Base-by-base conservation (phyloP, 768 basidiomycete species). In the Suillus placidus region DNA sequence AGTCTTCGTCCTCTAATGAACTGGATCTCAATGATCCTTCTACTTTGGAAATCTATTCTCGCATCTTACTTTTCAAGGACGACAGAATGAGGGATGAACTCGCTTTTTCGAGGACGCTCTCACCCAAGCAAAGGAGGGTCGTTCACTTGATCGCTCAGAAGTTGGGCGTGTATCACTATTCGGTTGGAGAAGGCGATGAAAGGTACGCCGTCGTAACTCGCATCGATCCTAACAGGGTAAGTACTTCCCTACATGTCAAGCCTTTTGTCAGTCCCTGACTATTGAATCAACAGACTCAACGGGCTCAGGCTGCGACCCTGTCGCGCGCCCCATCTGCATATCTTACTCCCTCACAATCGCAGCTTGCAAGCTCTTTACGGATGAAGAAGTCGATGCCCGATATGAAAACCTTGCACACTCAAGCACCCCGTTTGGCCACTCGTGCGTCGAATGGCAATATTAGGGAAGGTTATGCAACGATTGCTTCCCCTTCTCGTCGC, bases 321-420 rank as follows among this genome's bases (percentile, higher is more conserved):
- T 90, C 90, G 30, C 90, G 93, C 56, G 89, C 90, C 6, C 92
- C 92, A 20, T 93, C 93, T 13, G 88, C 91, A 10, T 94, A 93
- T 74, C 84, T 94, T 30, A 78, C 85, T 7, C 78, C 80, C 63
- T 75, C 76, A 72, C 73, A 73, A 69, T 80, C 81, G 69, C 82
- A 78, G 69, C 83, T 81, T 56, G 76, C 77, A 20, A 80, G 73
- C 62, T 82, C 87, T 49, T 85, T 98, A 63, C 89, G 96, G 49
- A 88, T 90, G 77, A 99, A 99, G 84, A 97, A 97, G 80, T 97
- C 95, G 30, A 99, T 99, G 97, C 97, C 97, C 3, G 95, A 98
- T 78, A 89, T 98, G 88, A 93, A 93, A 80, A 91, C 91, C 18
- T 78, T 94, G 68, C 93, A 93, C 67, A 83, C 88, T 20, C 88